Evolutionary conservation across 177 flowering plant genomes (phyloP).

Genomic region (Vitis hybrid): DNA sequence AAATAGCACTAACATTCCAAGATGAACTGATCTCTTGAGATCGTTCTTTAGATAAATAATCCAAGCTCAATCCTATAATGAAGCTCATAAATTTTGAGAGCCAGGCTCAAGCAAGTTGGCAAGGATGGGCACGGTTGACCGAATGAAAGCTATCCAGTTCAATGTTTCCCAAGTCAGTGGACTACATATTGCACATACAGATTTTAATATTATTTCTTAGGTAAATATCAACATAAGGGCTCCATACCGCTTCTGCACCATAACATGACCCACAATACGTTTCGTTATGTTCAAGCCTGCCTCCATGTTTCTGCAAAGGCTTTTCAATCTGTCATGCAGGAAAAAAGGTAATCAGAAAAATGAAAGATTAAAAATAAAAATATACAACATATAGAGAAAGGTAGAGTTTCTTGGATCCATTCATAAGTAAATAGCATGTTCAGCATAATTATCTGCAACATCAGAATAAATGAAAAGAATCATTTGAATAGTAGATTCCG

Average conservation of each 20-base stretch:
- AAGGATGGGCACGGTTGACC: too few species aligned
- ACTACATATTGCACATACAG: neutral
- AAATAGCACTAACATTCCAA: too few species aligned
- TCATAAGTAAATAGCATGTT: neutral
- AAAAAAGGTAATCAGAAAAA: slow-evolving; percentile 1
- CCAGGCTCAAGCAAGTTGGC: too few species aligned
- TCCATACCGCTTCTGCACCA: slow-evolving; percentile 81
- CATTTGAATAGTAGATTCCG: too few species aligned
- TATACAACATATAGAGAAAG: neutral
- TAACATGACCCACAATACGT: slow-evolving; percentile 97
- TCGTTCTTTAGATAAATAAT: neutral
- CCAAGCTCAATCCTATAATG: too few species aligned
- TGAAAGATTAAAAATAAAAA: neutral
- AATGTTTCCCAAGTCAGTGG: too few species aligned
- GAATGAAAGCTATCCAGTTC: too few species aligned
- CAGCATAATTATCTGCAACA: neutral
- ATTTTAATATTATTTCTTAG: neutral
- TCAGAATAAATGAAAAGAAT: neutral
- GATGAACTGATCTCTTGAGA: too few species aligned
- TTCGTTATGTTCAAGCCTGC: slow-evolving; percentile 98
- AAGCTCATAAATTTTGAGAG: too few species aligned
- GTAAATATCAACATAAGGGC: neutral
- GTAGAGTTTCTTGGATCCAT: neutral
- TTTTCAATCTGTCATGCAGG: slow-evolving; percentile 61
- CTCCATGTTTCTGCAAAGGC: slow-evolving; percentile 96